These are phyloP conservation scores for Colletotrichum lindemuthianum DNA, from an alignment of 2,329 filamentous ascomycete genomes.

Conservation along the genomic window DNA sequence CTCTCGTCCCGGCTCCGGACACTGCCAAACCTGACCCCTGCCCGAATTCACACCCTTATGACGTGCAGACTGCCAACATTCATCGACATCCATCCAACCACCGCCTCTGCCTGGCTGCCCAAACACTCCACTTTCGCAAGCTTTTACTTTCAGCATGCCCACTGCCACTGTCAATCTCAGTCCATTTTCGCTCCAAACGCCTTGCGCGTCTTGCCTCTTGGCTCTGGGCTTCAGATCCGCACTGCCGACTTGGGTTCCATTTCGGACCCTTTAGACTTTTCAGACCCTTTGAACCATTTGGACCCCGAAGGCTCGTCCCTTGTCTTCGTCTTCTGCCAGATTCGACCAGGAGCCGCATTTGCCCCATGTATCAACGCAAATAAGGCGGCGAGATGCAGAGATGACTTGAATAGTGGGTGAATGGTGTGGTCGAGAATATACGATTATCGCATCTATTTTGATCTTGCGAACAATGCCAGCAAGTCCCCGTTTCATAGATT, in stretches of 20 bases:
- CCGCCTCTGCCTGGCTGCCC: not conserved
- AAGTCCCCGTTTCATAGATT: too few relatives aligned
- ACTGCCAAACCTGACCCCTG: too few relatives aligned
- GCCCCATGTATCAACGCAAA: too few relatives aligned
- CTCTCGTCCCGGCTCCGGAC: slow-evolving; percentile 7
- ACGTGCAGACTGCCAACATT: slow-evolving; percentile 20
- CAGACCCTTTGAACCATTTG: not conserved
- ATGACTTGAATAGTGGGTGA: too few relatives aligned
- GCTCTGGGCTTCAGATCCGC: not conserved
- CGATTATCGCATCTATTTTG: too few relatives aligned
- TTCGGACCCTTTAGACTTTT: not conserved
- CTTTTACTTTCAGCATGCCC: not conserved
- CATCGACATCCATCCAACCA: slow-evolving; percentile 11
- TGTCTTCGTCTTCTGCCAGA: too few relatives aligned
- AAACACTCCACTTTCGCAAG: not conserved
- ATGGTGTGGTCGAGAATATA: too few relatives aligned
- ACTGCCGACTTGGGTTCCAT: slow-evolving; percentile 4
- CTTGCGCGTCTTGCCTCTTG: slow-evolving; percentile 20
- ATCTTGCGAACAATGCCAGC: too few relatives aligned
- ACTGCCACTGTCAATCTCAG: not conserved
- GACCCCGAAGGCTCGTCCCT: too few relatives aligned
- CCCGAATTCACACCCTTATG: slow-evolving; percentile 9
- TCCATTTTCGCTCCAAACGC: not conserved
- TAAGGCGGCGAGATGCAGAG: too few relatives aligned
- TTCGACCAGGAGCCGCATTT: too few relatives aligned